Base-by-base conservation (phyloP, 352 stramenopile species). In the Globisporangium middletonii region DNA sequence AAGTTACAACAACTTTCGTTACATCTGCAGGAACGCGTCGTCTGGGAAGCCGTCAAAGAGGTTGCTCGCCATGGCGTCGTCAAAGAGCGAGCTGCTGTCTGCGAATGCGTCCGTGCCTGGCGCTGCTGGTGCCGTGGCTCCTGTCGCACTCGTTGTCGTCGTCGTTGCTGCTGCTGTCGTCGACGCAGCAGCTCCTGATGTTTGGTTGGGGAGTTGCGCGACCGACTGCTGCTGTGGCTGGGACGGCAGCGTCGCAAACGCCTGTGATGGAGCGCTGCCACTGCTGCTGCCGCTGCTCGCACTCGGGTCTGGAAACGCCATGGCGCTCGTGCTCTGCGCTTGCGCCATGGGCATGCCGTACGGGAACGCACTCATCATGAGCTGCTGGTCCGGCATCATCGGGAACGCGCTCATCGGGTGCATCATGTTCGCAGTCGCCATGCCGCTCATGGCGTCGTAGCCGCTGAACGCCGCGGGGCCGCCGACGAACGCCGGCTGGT, bases 21-120 rank as follows among this genome's bases (percentile, higher is more conserved):
- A 77, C 73, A 88, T 84, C 68, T 73, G 68, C 53, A 89, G 74
- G 55, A 92, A 92, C 18, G 75, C 69, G 64, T 92, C 82, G 44
- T 89, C 79, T 46, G 77, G 68, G 46, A 92, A 71, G 0, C 69
- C 82, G 63, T 92, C 82, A 45, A 92, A 92, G n/a, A 92, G 73
- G 59, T 85, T 90, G 57, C 70, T 59, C 26, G 47, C 18, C 28
- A 53, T 52, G 13, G 53, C 55, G 56, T 87, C 77, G 38, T 76
- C 77, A 61, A 79, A 84, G 11, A 84, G 56, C 41, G 55, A 60
- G 37, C 51, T 26, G 43, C 43, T 55, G 48, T 75, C 65, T 48
- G 64, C 41, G 30, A 67, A 62, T 12, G n/a, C 43, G 28, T 63
- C 57, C 55, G 54, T 49, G 72, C 69, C 7, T 72, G 62, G 15